Evolutionary conservation across 1,139 yeast genomes (phyloP).

Genomic region (Protomyces arabidopsidicola): DNA sequence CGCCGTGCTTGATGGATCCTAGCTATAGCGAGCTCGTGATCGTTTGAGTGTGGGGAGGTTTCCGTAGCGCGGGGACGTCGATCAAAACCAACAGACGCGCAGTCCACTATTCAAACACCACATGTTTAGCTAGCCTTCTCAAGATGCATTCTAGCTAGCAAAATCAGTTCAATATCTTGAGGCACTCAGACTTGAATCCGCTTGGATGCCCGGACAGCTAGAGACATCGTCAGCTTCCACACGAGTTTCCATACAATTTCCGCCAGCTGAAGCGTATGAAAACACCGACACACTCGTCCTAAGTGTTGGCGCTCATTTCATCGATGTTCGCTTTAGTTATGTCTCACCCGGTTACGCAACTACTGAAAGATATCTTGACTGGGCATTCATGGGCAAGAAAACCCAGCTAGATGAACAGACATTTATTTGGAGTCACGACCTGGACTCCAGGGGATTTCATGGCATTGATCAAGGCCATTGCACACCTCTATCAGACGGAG

Average conservation of each 20-base stretch:
- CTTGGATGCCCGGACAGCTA: too few species aligned
- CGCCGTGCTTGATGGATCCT: too few species aligned
- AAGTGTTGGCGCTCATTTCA: background rate
- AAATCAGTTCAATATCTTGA: too few species aligned
- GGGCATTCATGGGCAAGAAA: constrained; percentile 15
- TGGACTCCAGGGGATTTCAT: background rate
- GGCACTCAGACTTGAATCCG: too few species aligned
- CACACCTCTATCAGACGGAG: background rate
- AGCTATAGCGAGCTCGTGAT: too few species aligned
- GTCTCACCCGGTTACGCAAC: background rate
- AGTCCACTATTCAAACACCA: too few species aligned
- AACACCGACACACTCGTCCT: constrained; percentile 14
- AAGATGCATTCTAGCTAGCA: too few species aligned
- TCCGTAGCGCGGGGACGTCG: too few species aligned
- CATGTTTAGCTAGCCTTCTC: too few species aligned
- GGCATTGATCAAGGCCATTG: constrained; percentile 3
- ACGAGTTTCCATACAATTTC: constrained; percentile 1
- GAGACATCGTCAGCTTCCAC: background rate
- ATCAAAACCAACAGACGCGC: too few species aligned
- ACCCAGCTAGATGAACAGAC: background rate
- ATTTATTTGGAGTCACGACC: background rate
- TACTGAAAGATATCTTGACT: background rate
- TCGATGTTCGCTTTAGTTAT: constrained; percentile 7
- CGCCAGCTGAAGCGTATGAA: constrained; percentile 12
- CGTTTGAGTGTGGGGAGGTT: too few species aligned